Percentiles rank a stretch among this genome's conserved stretches.
Evolutionary conservation across 2,329 filamentous ascomycete species (phyloP).

Genomic region (Acrocalymma vagum): DNA sequence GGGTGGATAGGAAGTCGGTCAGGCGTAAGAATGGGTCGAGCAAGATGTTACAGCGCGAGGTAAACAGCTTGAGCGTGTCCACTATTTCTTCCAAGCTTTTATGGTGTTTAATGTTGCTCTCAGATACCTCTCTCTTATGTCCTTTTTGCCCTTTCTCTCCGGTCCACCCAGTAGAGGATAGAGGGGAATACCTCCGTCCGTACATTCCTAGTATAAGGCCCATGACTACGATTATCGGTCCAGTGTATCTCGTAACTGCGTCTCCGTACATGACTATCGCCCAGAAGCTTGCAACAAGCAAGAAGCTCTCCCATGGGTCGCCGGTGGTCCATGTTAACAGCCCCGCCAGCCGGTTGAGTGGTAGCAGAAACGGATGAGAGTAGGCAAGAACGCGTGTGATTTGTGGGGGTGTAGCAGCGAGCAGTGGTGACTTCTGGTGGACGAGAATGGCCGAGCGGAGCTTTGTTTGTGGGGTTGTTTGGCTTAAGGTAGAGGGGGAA

Average conservation of each 20-base stretch:
- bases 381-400: constrained; percentile 94
- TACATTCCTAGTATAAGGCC: constrained; percentile 92
- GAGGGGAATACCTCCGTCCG: constrained; percentile 83
- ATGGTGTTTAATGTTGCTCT: constrained; percentile 79
- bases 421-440: constrained; percentile 92
- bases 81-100: constrained; percentile 98
- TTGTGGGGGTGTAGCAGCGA: constrained; percentile 92
- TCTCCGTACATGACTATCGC: constrained; percentile 86
- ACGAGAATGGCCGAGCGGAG: constrained; percentile 92
- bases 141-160: constrained; percentile 66
- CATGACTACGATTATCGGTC: constrained; percentile 82
- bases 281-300: constrained; percentile 88
- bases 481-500: constrained; percentile 80
- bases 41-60: constrained; percentile 88
- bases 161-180: constrained; percentile 85
- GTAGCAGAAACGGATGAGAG: constrained; percentile 91
- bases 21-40: constrained; percentile 87
- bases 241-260: constrained; percentile 79
- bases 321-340: constrained; percentile 92
- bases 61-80: constrained; percentile 89
- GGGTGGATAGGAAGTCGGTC: constrained; percentile 92
- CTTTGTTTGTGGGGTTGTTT: constrained; percentile 72
- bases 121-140: constrained; percentile 58
- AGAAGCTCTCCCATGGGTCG: constrained; percentile 96
- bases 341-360: constrained; percentile 84